Evolutionary conservation across 2,329 filamentous ascomycete species (phyloP), one percentile per base, ranked within the genome.

Genomic region (Kalaharituber pfeilii): DNA sequence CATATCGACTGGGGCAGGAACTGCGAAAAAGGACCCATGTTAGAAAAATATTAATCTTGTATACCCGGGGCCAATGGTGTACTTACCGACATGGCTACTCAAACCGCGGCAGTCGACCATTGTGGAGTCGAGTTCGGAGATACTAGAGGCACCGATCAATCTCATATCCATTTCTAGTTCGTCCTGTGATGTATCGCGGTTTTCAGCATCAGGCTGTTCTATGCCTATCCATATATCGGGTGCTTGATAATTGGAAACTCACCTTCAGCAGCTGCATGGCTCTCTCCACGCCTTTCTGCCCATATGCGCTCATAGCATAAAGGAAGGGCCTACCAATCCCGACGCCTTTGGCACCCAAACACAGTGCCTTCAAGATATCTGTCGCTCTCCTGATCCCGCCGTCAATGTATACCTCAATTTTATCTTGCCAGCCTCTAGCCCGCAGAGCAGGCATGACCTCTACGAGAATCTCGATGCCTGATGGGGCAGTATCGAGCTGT

Each of bases 121-220:
- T 25, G 79, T 80, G 0, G 88, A 82, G 58, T 84, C 85, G 58
- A 98, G 71, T 62, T 98, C 80, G 30, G 80, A 79, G 28, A 98
- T 69, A 57, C 70, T 80, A 20, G 75, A 77, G 56, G 80, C 84
- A 8, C 91, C 91, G 62, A 98, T 86, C 59, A 98, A 72, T 5
- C 91, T 79, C 91, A 98, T 96, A 66, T 89, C 91, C 89, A 96
- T 96, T 72, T 93, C 87, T 78, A 98, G n/a, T n/a, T n/a, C n/a
- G n/a, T n/a, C n/a, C n/a, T n/a, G n/a, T n/a, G n/a, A n/a, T n/a
- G n/a, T n/a, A n/a, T n/a, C n/a, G n/a, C n/a, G n/a, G n/a, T n/a
- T n/a, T n/a, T n/a, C n/a, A n/a, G n/a, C n/a, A n/a, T n/a, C n/a
- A n/a, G n/a, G n/a, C n/a, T n/a, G n/a, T n/a, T n/a, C n/a, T n/a